These are phyloP conservation scores for Nakazawaea laoshanensis DNA, from an alignment of 805 yeast species.

Conservation along the genomic window DNA sequence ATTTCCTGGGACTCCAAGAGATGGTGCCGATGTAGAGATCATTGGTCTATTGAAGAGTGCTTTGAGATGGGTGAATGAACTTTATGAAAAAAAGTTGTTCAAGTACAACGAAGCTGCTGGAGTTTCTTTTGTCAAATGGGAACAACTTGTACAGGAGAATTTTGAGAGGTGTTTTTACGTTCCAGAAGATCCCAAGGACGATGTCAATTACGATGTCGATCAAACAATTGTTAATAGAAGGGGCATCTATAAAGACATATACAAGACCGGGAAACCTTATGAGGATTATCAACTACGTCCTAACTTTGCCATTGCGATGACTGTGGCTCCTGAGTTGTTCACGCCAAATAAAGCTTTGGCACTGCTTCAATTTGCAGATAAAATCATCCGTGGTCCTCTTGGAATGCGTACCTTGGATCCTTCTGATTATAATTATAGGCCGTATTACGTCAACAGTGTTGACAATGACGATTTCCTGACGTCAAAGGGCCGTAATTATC, in stretches of 20 bases:
- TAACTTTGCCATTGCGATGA: conserved; percentile 86
- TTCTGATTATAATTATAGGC: conserved; percentile 83
- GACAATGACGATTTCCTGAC: conserved; percentile 87
- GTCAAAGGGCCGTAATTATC: conserved; percentile 92
- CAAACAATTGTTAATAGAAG: conserved; percentile 68
- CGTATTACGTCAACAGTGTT: conserved; percentile 73
- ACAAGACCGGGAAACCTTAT: conserved; percentile 71
- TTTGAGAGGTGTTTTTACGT: conserved; percentile 77
- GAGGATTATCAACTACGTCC: conserved; percentile 94
- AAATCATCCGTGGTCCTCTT: conserved; percentile 71
- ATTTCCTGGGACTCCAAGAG: conserved; percentile 96
- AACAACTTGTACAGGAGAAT: conserved; percentile 52
- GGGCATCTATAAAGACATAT: conserved; percentile 89
- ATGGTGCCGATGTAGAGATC: conserved; percentile 93
- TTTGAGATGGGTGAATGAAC: conserved; percentile 65
- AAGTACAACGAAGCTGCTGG: conserved; percentile 43
- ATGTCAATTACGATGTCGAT: conserved; percentile 53
- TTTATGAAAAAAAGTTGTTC: conserved; percentile 48
- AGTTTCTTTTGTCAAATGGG: conserved; percentile 65
- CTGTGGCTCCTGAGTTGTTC: conserved; percentile 92
- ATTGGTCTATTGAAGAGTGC: conserved; percentile 82
- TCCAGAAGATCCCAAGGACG: conserved; percentile 60
- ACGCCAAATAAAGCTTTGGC: conserved; percentile 45
- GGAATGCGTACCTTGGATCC: conserved; percentile 95
- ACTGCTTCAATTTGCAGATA: conserved; percentile 71